Base-by-base conservation (phyloP, 768 basidiomycete species). In the Trametes meyenii region DNA sequence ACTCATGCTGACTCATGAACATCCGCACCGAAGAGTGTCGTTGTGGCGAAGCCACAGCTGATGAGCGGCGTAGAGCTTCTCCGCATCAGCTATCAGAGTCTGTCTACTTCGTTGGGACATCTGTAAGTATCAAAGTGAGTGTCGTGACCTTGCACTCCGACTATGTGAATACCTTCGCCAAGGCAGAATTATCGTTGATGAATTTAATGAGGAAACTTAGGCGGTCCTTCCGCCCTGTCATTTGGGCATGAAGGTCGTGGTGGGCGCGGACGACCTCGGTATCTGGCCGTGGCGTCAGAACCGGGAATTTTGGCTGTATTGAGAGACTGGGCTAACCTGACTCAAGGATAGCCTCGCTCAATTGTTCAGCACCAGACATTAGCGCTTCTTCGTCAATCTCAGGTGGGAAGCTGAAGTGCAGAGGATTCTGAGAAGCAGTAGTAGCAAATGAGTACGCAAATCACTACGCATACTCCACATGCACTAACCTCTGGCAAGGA, bases 131-230 rank as follows among this genome's bases (percentile, higher is more conserved):
- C 23, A 48, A 19, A 8, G 17, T 56, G 38, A 56, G 54, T 40
- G 51, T 16, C 1, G 19, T 1, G 5, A 3, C 3, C 11, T 43
- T 13, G 24, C 6, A 42, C 5, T 42, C 42, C 5, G 11, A 3
- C 2, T 14, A 48, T 42, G n/a, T 14, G 56, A 75, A 65, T 35
- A 90, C 94, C 81, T 91, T 93, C 40, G 77, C 78, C 38, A 96
- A 77, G 5, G 88, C 88, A 0, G 83, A 87, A 72, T 96, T 96
- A 54, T 92, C 88, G 46, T 94, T 91, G 68, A 97, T 90, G 71
- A 94, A 96, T 24, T 81, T 82, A 66, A 96, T 91, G n/a, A 98
- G 79, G 81, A 91, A 93, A 55, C 85, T 86, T 29, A 96, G 76
- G 39, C 92, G 79, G 56, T 89, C 86, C 69, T 88, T 88, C 29